phyloP scores from a whole-genome alignment of 2,329 filamentous ascomycete species.

The Ustulina deusta region DNA sequence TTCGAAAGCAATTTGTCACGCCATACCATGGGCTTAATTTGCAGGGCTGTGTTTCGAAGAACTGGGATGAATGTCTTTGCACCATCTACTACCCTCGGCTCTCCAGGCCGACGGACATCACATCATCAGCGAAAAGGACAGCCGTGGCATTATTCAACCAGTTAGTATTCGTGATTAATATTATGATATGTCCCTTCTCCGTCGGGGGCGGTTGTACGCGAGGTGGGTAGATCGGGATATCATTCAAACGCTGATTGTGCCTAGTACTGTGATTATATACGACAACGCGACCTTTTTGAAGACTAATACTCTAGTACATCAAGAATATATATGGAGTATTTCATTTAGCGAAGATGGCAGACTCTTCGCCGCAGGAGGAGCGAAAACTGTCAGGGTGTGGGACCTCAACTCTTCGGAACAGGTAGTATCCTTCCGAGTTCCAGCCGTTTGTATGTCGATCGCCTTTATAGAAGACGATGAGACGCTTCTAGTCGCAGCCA shows the following conservation, averaged over 20 bases:
- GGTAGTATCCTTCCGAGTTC: slow-evolving; percentile 26
- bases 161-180: slow-evolving; percentile 12
- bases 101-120: slow-evolving; percentile 24
- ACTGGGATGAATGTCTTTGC: slow-evolving; percentile 45
- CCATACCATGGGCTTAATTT: slow-evolving; percentile 40
- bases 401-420: slow-evolving; percentile 22
- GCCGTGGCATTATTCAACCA: slow-evolving; percentile 38
- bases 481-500: slow-evolving; percentile 13
- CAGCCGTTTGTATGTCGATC: slow-evolving; percentile 31
- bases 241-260: background rate
- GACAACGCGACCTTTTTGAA: slow-evolving; percentile 43
- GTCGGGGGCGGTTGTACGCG: background rate
- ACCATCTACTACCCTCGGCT: slow-evolving; percentile 40
- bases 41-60: slow-evolving; percentile 21
- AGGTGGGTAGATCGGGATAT: background rate
- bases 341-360: slow-evolving; percentile 37
- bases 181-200: background rate
- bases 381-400: slow-evolving; percentile 39
- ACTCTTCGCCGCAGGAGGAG: slow-evolving; percentile 35
- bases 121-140: slow-evolving; percentile 25
- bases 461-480: slow-evolving; percentile 30
- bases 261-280: slow-evolving; percentile 37
- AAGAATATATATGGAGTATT: slow-evolving; percentile 41
- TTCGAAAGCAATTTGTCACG: slow-evolving; percentile 40
- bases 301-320: slow-evolving; percentile 33